These are phyloP conservation scores for Diospyros kaki DNA, from an alignment of 148 eudicot genomes.

Conservation along the genomic window DNA sequence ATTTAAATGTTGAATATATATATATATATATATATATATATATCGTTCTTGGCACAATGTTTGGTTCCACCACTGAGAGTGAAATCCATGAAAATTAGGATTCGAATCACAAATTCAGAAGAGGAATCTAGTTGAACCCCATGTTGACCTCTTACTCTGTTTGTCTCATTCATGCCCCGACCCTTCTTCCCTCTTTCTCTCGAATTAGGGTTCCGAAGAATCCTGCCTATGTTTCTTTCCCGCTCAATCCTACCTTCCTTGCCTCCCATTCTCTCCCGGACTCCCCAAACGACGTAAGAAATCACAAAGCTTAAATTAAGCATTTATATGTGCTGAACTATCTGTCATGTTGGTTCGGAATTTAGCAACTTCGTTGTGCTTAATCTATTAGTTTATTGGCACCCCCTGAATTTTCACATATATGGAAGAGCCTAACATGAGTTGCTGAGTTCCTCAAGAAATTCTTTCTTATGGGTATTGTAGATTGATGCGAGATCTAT, in stretches of 20 bases:
- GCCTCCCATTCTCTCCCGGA: constrained; percentile 27
- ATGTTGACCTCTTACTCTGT: constrained; percentile 64
- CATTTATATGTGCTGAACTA: not conserved
- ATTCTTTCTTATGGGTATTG: too few species aligned
- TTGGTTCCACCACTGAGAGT: too few species aligned
- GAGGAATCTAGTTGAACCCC: constrained; percentile 1
- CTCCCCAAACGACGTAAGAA: constrained; percentile 35
- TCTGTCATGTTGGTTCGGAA: not conserved
- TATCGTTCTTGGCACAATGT: not conserved
- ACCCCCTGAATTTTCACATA: too few species aligned
- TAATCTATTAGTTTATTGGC: not conserved
- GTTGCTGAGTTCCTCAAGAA: too few species aligned
- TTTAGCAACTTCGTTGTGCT: not conserved
- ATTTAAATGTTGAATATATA: too few species aligned
- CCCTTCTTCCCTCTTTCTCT: constrained; percentile 26
- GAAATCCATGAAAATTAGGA: not conserved
- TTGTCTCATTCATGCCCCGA: constrained; percentile 41
- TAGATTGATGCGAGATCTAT: too few species aligned
- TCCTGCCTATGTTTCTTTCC: constrained; percentile 20
- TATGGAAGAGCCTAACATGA: too few species aligned
- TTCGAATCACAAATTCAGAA: not conserved
- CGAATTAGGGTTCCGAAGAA: constrained; percentile 38
- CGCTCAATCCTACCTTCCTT: constrained; percentile 33
- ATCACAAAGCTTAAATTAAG: not conserved
- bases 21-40: not conserved